phyloP scores from a whole-genome alignment of 208 protist species.

The Acanthamoeba lenticulata region DNA sequence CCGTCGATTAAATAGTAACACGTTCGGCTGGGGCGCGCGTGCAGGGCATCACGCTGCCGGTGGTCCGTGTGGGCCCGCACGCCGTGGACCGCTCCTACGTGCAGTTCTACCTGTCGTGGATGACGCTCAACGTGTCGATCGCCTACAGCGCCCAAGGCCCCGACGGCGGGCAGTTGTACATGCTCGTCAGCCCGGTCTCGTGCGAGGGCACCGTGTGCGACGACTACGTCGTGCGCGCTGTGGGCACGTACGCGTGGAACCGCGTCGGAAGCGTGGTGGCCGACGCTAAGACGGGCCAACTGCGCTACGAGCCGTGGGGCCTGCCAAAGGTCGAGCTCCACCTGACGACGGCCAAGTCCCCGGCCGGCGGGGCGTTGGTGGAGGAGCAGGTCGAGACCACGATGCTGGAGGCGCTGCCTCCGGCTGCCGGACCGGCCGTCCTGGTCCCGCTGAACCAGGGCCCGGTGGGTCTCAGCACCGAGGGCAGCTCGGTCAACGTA shows the following conservation, averaged over 20 bases:
- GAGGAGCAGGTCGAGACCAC: not conserved
- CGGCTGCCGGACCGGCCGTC: not conserved
- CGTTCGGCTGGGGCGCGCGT: too few species aligned
- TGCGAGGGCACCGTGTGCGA: not conserved
- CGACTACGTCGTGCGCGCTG: not conserved
- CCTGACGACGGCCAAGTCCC: not conserved
- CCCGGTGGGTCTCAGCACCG: not conserved
- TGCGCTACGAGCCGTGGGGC: not conserved
- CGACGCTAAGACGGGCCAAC: not conserved
- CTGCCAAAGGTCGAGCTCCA: not conserved
- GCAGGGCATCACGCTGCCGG: not conserved
- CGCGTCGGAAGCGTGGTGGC: not conserved
- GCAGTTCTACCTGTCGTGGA: not conserved
- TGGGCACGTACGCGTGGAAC: not conserved
- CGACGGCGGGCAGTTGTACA: not conserved
- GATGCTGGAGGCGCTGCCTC: not conserved
- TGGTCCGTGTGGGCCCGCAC: not conserved
- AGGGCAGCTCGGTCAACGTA: not conserved
- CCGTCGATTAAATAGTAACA: too few species aligned
- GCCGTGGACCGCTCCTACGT: not conserved
- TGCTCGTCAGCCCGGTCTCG: not conserved
- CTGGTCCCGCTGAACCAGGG: not conserved
- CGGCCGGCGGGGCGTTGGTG: not conserved
- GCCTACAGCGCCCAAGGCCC: not conserved
- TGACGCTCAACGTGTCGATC: not conserved